Evolutionary conservation across 768 basidiomycete genomes (phyloP).

Genomic region (Agrocybe pediades): DNA sequence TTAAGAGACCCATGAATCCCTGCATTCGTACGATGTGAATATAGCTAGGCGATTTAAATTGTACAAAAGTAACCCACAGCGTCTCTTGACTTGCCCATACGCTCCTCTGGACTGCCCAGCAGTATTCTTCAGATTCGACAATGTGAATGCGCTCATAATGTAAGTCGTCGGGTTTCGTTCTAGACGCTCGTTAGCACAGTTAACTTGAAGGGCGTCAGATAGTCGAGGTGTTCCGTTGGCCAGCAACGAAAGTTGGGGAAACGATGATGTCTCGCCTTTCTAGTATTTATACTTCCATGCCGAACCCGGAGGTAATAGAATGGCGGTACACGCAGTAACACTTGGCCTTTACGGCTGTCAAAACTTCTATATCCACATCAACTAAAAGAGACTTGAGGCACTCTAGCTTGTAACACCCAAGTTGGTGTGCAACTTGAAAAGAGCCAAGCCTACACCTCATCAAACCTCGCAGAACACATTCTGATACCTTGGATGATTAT

Average conservation of each 20-base stretch:
- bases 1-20: slow-evolving; percentile 36
- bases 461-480: neutral
- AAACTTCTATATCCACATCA: too few species aligned
- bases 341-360: neutral
- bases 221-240: slow-evolving; percentile 16
- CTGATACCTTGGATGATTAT: neutral
- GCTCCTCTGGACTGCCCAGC: slow-evolving; percentile 22
- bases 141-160: slow-evolving; percentile 23
- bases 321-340: slow-evolving; percentile 6
- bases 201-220: neutral
- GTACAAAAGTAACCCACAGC: slow-evolving; percentile 23
- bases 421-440: neutral
- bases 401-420: too few species aligned
- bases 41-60: neutral
- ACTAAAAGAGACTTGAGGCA: neutral
- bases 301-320: neutral
- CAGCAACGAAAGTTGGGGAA: slow-evolving; percentile 19
- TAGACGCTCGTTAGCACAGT: neutral
- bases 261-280: neutral
- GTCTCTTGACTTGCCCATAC: slow-evolving; percentile 24
- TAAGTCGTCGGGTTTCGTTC: neutral
- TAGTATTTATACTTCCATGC: slow-evolving; percentile 11
- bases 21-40: slow-evolving; percentile 9
- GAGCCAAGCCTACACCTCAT: neutral
- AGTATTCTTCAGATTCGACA: slow-evolving; percentile 20